Conservation (phyloP, 805 yeast species). For the Zygotorulaspora chibaensis region DNA sequence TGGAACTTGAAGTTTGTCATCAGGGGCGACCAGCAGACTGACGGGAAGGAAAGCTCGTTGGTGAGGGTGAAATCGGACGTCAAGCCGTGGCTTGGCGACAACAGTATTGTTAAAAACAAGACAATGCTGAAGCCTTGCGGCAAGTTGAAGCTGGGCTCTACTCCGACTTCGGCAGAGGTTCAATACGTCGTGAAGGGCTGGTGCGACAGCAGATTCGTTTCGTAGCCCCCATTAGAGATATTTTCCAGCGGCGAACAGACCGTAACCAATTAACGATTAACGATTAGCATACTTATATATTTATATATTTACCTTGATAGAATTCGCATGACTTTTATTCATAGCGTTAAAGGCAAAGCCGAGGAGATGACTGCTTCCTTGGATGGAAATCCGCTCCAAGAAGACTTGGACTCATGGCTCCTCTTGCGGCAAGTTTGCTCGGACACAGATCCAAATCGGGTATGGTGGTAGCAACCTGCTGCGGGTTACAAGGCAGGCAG, state of each 20-base stretch:
- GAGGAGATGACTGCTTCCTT: too few relatives aligned
- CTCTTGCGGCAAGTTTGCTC: too few relatives aligned
- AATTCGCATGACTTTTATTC: neutral
- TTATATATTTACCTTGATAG: conserved; percentile 1
- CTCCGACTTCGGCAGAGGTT: conserved; percentile 13
- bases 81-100: conserved; percentile 26
- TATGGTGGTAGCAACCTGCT: too few relatives aligned
- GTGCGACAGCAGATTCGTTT: conserved; percentile 30
- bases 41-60: conserved; percentile 16
- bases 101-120: conserved; percentile 2
- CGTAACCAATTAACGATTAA: neutral
- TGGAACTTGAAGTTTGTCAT: conserved; percentile 23
- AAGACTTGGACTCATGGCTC: too few relatives aligned
- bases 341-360: too few relatives aligned
- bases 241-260: neutral
- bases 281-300: neutral
- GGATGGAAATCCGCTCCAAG: too few relatives aligned
- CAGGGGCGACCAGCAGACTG: conserved; percentile 2
- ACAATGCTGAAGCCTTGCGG: conserved; percentile 33
- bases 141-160: conserved; percentile 18
- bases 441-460: too few relatives aligned
- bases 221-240: neutral
- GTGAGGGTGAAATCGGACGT: conserved; percentile 27
- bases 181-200: conserved; percentile 37
- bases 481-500: too few relatives aligned